These are phyloP conservation scores for Hypoxylon sp. DNA, from an alignment of 2,329 filamentous ascomycete species.

Conservation along the genomic window DNA sequence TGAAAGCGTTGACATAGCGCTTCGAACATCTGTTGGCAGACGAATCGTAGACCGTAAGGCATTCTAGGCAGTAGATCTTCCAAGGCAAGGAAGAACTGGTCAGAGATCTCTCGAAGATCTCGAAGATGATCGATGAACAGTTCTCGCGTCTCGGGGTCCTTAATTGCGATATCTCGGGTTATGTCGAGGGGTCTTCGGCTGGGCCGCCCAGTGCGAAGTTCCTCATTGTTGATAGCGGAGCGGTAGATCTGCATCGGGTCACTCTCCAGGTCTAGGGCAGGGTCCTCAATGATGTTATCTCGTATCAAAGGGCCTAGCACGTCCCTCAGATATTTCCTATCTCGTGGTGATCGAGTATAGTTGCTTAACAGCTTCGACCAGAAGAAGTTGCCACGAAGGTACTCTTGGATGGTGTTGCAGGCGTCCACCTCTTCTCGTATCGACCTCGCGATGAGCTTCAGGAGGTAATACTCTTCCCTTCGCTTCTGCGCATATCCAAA, in stretches of 20 bases:
- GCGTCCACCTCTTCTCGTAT: constrained; percentile 87
- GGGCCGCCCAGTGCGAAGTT: constrained; percentile 88
- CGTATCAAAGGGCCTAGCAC: constrained; percentile 86
- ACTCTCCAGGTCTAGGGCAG: constrained; percentile 91
- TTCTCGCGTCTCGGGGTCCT: constrained; percentile 90
- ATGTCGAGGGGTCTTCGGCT: constrained; percentile 87
- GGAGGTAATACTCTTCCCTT: constrained; percentile 94
- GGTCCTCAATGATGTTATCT: constrained; percentile 93
- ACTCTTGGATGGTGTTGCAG: constrained; percentile 81
- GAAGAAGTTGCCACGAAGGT: constrained; percentile 89
- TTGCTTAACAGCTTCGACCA: constrained; percentile 88
- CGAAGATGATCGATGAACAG: constrained; percentile 95
- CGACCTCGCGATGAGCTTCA: constrained; percentile 87
- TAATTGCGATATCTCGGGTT: constrained; percentile 92
- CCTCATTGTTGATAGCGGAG: constrained; percentile 96
- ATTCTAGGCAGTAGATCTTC: constrained; percentile 89
- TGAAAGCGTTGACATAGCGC: constrained; percentile 81
- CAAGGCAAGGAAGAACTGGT: constrained; percentile 85
- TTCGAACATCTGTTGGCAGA: constrained; percentile 88
- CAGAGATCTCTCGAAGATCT: constrained; percentile 92
- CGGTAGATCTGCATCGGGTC: constrained; percentile 98
- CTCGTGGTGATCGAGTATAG: constrained; percentile 90
- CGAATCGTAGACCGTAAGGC: constrained; percentile 91
- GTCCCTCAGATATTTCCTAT: constrained; percentile 91
- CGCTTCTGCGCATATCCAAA: constrained; percentile 98